Evolutionary conservation across 768 basidiomycete species (phyloP).

Genomic region (Hericium alpestre): DNA sequence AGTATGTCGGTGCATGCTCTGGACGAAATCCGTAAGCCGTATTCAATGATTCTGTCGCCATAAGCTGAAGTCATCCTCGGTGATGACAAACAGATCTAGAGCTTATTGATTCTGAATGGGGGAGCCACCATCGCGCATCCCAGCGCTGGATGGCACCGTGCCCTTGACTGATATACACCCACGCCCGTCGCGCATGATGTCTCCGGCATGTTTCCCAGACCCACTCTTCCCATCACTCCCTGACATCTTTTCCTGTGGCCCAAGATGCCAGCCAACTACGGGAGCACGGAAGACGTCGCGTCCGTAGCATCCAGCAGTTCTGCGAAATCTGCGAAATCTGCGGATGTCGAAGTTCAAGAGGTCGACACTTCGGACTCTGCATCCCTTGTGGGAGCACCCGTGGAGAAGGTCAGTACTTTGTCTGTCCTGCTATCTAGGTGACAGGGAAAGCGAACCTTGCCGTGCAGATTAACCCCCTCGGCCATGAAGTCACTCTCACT

Average conservation of each 20-base stretch:
- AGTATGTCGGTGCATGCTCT: no score
- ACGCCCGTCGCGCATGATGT: neutral
- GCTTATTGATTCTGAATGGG: neutral
- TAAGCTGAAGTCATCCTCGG: no score
- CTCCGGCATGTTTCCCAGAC: neutral
- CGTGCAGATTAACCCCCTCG: constrained; percentile 14
- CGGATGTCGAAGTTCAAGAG: constrained; percentile 6
- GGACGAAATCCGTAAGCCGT: no score
- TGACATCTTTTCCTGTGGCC: no score
- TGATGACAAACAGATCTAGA: no score
- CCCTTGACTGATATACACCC: neutral
- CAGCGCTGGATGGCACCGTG: neutral
- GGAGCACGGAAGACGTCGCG: neutral
- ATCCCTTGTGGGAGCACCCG: constrained; percentile 3
- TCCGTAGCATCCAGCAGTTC: neutral
- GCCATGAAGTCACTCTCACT: constrained; percentile 14
- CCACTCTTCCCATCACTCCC: no score
- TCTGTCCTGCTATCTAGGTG: neutral
- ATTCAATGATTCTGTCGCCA: no score
- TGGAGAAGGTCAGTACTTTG: constrained; percentile 6
- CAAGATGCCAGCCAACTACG: neutral
- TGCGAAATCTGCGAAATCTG: neutral
- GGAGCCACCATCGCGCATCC: constrained; percentile 9
- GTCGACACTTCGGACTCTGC: neutral
- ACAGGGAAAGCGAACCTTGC: neutral